Percentiles rank a stretch among this genome's conserved stretches.
Conservation (phyloP, 148 eudicot genomes). For the Vaccinium macrocarpon region DNA sequence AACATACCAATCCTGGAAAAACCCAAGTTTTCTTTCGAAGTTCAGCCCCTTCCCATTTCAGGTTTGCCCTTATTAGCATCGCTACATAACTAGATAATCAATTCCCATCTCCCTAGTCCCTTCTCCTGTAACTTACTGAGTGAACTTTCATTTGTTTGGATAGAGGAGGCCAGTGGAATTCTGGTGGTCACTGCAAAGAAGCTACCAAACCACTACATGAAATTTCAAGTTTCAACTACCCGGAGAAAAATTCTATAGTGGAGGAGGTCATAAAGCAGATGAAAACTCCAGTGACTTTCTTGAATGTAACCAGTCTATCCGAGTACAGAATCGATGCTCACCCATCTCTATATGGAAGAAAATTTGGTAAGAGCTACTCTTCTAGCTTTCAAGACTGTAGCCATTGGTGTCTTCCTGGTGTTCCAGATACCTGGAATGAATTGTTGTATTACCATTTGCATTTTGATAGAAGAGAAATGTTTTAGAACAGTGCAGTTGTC, state of each 20-base stretch:
- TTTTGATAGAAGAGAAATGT: slow-evolving; percentile 22
- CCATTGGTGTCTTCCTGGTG: slow-evolving; percentile 99
- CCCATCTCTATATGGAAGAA: slow-evolving; percentile 77
- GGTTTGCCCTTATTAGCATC: slow-evolving; percentile 33
- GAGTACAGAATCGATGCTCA: slow-evolving; percentile 83
- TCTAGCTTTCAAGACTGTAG: slow-evolving; percentile 80
- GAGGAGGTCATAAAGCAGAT: slow-evolving; percentile 55
- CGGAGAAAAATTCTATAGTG: slow-evolving; percentile 56
- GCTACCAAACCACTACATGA: slow-evolving; percentile 52
- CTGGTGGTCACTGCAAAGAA: slow-evolving; percentile 90
- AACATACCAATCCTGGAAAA: slow-evolving; percentile 51
- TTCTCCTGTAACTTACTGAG: background rate
- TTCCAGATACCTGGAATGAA: slow-evolving; percentile 93
- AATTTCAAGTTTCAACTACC: slow-evolving; percentile 28
- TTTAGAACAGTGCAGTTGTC: background rate
- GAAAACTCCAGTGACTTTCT: slow-evolving; percentile 64
- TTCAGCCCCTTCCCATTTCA: slow-evolving; percentile 93
- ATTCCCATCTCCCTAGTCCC: background rate
- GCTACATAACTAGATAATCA: background rate
- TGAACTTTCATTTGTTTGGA: slow-evolving; percentile 19
- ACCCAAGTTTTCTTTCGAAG: slow-evolving; percentile 83
- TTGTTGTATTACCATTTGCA: slow-evolving; percentile 60
- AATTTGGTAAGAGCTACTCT: slow-evolving; percentile 25
- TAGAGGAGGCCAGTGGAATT: slow-evolving; percentile 92
- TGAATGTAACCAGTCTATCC: slow-evolving; percentile 67